These are phyloP conservation scores for Leccinum huronense DNA, from an alignment of 1,284 basidiomycete species.

Conservation along the genomic window DNA sequence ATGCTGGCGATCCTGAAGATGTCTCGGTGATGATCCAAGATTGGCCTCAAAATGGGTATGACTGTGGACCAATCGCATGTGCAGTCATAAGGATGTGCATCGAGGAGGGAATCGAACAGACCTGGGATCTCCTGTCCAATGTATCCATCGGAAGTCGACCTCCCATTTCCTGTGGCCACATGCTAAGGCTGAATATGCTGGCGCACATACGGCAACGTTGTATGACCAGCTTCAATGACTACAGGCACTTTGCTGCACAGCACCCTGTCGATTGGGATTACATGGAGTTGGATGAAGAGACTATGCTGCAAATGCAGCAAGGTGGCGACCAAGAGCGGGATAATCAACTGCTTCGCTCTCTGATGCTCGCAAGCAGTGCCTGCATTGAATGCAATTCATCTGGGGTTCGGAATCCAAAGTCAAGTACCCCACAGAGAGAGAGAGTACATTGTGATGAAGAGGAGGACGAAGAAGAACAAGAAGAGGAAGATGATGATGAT, in stretches of 20 bases:
- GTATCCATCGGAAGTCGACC: not conserved
- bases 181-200: slow-evolving; percentile 6
- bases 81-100: slow-evolving; percentile 5
- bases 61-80: slow-evolving; percentile 11
- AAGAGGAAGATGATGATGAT: not conserved
- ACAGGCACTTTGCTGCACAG: slow-evolving; percentile 4
- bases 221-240: slow-evolving; percentile 3
- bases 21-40: not conserved
- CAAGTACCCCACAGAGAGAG: no score
- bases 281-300: slow-evolving; percentile 1
- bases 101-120: not conserved
- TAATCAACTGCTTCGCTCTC: not conserved
- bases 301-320: not conserved
- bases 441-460: no score
- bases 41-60: slow-evolving; percentile 18
- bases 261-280: not conserved
- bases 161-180: slow-evolving; percentile 12
- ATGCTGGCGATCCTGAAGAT: not conserved
- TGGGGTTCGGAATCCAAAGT: no score
- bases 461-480: no score
- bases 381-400: slow-evolving; percentile 1
- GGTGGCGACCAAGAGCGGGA: not conserved
- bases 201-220: not conserved
- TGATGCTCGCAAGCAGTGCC: slow-evolving; percentile 1
- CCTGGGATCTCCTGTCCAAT: not conserved